Evolutionary conservation across 176 grass and related monocot genomes (phyloP).

Genomic region (Zoysia japonica): DNA sequence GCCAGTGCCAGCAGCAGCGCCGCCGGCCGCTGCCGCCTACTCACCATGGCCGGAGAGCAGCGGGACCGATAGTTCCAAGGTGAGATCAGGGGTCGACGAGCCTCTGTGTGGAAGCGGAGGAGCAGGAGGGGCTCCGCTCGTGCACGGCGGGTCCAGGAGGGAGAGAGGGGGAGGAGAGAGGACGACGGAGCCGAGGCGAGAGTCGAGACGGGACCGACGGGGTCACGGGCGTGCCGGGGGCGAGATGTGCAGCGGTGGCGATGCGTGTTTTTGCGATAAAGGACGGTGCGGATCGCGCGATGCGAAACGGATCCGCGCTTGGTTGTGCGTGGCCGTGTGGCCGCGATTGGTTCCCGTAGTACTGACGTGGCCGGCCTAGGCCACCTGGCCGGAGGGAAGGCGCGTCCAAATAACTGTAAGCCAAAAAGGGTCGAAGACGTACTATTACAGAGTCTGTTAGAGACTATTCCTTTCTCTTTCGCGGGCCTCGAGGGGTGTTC

Average conservation of each 20-base stretch:
- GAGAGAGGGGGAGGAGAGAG: not conserved
- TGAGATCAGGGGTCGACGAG: not conserved
- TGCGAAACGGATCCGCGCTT: not conserved
- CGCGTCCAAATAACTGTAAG: not conserved
- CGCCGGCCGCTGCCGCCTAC: constrained; percentile 21
- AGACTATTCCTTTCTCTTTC: too few relatives aligned
- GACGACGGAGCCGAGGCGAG: not conserved
- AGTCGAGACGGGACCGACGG: not conserved
- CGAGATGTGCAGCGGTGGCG: constrained; percentile 27
- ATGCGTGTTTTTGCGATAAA: constrained; percentile 51
- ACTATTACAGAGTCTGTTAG: not conserved
- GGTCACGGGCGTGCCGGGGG: constrained; percentile 22
- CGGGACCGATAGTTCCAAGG: not conserved
- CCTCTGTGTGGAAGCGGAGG: not conserved
- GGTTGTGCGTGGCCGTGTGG: constrained; percentile 26
- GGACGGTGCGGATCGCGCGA: constrained; percentile 14
- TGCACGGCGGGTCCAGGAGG: not conserved
- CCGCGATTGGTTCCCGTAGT: constrained; percentile 11
- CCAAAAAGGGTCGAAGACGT: not conserved
- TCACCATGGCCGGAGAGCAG: constrained; percentile 23
- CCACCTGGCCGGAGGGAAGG: not conserved
- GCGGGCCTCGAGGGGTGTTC: too few relatives aligned
- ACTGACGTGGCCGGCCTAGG: constrained; percentile 20
- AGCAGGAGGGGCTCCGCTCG: not conserved
- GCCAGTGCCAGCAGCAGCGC: constrained; percentile 39